Base-by-base conservation (phyloP, 306 rosid species). In the Cyclanthera cordifolia region DNA sequence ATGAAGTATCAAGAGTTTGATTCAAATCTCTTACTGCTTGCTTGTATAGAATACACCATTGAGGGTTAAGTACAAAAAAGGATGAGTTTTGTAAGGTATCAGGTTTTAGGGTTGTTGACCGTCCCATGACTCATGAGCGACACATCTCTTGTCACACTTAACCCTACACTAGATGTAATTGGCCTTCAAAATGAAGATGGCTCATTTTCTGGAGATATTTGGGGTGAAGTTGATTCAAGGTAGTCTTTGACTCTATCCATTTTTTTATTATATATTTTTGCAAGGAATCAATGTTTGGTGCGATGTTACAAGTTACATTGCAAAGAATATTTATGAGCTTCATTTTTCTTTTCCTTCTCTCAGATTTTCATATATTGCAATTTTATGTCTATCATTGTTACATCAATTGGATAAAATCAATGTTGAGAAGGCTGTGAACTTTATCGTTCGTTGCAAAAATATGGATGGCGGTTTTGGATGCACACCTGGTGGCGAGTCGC, bases 401-500 rank as follows among this genome's bases (percentile, higher is more conserved):
- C 83, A 59, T 59, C 72, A 63, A 48, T 79, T 89, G 87, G 82
- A 93, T 48, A 84, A 81, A 83, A 78, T 89, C 68, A 79, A 89
- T 71, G 90, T 93, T 59, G 94, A 87, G 79, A 93, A 83, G 77
- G 95, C 93, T 12, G 96, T 93, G 78, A 81, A 76, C 76, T 93
- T 81, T 68, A 79, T 93, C 45, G 58, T 89, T 55, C 87, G 98
- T 75, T 89, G 98, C 83, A 87, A 80, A 83, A 93, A 87, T 78
- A 84, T 87, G 79, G 95, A 89, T 72, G 98, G 98, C 43, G 95
- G 96, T 65, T 93, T 93, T 74, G 98, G 95, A 75, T 79, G 93
- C 85, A 84, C 81, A 24, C 96, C 96, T 30, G 98, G 95, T 67
- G 98, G 95, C 39, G 98, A 92, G 82, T 89, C 98, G 68, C 98